These are phyloP conservation scores for Salix suchowensis DNA, from an alignment of 345 rosid species.

Conservation along the genomic window DNA sequence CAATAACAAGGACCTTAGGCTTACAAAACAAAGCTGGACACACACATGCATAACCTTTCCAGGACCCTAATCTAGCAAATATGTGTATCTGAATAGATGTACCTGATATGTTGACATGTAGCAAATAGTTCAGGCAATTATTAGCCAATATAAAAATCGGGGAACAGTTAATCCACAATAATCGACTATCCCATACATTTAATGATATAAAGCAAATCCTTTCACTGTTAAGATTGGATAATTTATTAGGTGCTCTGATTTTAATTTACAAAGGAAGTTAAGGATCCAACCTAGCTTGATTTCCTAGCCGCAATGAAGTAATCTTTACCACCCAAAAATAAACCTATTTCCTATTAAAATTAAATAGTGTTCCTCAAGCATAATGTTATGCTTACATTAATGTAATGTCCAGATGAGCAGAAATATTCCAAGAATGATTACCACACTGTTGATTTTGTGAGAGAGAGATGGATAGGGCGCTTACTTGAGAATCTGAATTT, in stretches of 20 bases:
- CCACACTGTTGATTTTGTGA: background rate
- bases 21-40: background rate
- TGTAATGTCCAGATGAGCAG: background rate
- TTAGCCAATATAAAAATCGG: background rate
- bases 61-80: background rate
- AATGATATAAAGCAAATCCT: background rate
- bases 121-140: background rate
- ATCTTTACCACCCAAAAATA: background rate
- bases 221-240: background rate
- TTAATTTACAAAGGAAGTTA: background rate
- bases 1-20: background rate
- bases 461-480: conserved; percentile 21
- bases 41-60: background rate
- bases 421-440: too few relatives aligned
- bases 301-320: background rate
- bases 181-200: background rate
- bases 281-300: background rate
- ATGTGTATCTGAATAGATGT: background rate
- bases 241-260: background rate
- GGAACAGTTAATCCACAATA: too few relatives aligned
- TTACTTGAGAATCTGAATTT: conserved; percentile 36
- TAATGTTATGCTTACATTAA: background rate
- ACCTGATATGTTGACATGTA: background rate
- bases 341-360: background rate
- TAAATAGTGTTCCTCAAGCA: background rate